Percentiles rank a stretch among this genome's conserved stretches.
phyloP scores from a whole-genome alignment of 2,329 filamentous ascomycete species.

The Mariannaea elegans region DNA sequence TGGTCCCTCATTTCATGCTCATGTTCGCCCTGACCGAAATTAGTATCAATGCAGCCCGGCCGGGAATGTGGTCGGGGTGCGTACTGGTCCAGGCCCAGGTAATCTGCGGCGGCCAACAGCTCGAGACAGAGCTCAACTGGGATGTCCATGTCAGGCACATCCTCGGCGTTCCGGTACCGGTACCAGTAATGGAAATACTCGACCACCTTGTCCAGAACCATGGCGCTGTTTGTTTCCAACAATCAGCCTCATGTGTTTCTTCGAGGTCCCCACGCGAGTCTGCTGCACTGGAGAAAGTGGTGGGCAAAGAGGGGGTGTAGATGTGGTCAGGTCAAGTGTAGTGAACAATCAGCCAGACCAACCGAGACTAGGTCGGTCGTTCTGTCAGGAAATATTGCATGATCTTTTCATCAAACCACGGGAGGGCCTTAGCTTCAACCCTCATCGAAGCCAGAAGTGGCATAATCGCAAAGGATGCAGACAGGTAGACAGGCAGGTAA shows the following conservation, averaged over 20 bases:
- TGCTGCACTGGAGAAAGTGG: constrained; percentile 21
- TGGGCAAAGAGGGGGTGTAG: constrained; percentile 23
- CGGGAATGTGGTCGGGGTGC: constrained; percentile 44
- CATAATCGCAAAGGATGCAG: constrained; percentile 8
- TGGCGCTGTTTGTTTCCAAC: constrained; percentile 60
- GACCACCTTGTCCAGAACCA: constrained; percentile 81
- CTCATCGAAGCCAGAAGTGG: constrained; percentile 1
- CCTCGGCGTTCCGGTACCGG: constrained; percentile 73
- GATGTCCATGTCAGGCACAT: constrained; percentile 83
- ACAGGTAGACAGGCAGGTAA: constrained; percentile 6
- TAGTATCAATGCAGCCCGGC: constrained; percentile 39
- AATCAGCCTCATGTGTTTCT: constrained; percentile 34
- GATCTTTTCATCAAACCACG: constrained; percentile 48
- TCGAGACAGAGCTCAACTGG: constrained; percentile 82
- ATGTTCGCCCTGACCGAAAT: constrained; percentile 48
- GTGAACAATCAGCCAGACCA: constrained; percentile 61
- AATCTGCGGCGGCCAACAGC: constrained; percentile 80
- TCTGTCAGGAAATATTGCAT: constrained; percentile 60
- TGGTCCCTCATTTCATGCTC: constrained; percentile 46
- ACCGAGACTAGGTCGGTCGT: constrained; percentile 41
- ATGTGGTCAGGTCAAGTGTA: constrained; percentile 72
- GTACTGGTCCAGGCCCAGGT: constrained; percentile 71
- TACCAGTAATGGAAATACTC: constrained; percentile 88
- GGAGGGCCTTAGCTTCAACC: constrained; percentile 12
- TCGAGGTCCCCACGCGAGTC: constrained; percentile 18